Evolutionary conservation across 179 eudicot genomes (phyloP).

Genomic region (Camellia oleifera): DNA sequence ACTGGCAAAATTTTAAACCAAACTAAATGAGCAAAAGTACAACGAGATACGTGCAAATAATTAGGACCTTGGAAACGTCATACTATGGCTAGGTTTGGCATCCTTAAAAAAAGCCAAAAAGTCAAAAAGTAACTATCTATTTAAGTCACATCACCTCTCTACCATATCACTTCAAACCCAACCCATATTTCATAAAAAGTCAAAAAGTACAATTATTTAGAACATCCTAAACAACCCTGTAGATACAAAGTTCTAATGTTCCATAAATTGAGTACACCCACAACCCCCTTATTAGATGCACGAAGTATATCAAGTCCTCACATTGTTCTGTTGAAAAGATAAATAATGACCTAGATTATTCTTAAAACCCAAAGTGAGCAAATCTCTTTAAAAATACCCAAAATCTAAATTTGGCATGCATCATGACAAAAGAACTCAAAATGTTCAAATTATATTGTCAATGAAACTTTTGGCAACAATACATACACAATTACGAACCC

Average conservation of each 20-base stretch:
- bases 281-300: not conserved
- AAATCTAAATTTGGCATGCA: not conserved
- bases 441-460: not conserved
- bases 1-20: conserved; percentile 24
- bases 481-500: not conserved
- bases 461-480: not conserved
- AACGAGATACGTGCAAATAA: not conserved
- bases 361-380: conserved; percentile 1
- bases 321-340: not conserved
- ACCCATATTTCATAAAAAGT: no score
- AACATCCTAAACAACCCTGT: no score
- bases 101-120: no score
- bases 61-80: not conserved
- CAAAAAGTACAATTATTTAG: no score
- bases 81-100: not conserved
- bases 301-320: not conserved
- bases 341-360: not conserved
- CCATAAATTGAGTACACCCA: not conserved
- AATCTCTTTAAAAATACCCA: not conserved
- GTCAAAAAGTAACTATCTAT: no score
- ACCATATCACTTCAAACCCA: no score
- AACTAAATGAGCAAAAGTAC: conserved; percentile 4
- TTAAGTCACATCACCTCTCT: no score
- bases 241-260: not conserved
- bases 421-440: not conserved